Percentiles rank a stretch among this genome's conserved stretches.
Conservation (phyloP, 2,329 filamentous ascomycete species). For the Colletotrichum sp. region DNA sequence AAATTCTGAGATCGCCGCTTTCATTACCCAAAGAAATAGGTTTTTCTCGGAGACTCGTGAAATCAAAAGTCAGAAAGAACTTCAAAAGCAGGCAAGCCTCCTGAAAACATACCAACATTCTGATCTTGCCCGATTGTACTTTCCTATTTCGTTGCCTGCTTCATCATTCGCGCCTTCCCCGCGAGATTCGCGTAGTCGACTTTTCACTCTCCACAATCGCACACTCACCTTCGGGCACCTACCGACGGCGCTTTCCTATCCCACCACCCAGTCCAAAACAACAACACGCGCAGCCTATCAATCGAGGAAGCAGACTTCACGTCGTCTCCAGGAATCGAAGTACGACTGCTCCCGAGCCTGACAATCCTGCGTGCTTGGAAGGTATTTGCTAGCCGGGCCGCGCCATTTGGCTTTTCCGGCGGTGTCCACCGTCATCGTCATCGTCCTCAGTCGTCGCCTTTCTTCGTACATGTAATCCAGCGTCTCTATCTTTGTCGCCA, state of each 20-base stretch:
- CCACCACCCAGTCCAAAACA: fast-evolving
- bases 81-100: neutral
- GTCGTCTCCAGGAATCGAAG: neutral
- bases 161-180: neutral
- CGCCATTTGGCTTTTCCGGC: too few species aligned
- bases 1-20: fast-evolving
- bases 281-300: neutral
- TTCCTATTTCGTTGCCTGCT: neutral
- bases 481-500: too few species aligned
- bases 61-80: fast-evolving
- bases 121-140: neutral
- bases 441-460: neutral
- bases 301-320: fast-evolving
- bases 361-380: neutral
- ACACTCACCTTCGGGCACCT: neutral
- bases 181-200: neutral
- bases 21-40: neutral
- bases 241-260: fast-evolving
- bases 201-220: neutral
- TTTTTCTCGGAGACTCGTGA: fast-evolving
- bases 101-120: neutral
- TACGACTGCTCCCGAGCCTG: neutral
- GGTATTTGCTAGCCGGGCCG: fast-evolving
- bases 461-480: too few species aligned
- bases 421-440: neutral